Conservation (phyloP, 1,284 basidiomycete species). For the Athelia sp. region DNA sequence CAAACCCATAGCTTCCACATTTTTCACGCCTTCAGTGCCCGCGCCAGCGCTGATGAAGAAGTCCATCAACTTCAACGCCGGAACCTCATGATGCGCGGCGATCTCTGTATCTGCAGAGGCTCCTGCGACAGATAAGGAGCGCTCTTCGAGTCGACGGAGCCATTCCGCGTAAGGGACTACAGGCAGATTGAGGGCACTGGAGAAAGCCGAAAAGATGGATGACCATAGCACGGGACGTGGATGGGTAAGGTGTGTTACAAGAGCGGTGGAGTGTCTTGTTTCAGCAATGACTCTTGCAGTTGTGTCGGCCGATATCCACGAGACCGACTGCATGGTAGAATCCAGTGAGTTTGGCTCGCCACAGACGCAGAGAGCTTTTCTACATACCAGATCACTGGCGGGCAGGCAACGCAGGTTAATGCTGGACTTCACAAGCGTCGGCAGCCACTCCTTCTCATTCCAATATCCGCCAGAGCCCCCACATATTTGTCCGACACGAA, state of each 20-base stretch:
- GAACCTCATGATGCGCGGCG: slow-evolving; percentile 12
- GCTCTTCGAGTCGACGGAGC: slow-evolving; percentile 19
- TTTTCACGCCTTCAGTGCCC: slow-evolving; percentile 1
- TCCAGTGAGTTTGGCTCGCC: neutral
- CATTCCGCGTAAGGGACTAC: slow-evolving; percentile 24
- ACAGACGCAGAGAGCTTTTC: no score
- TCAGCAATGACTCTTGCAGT: slow-evolving; percentile 19
- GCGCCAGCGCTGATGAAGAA: slow-evolving; percentile 17
- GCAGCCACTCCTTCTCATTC: slow-evolving; percentile 25
- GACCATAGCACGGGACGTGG: slow-evolving; percentile 20
- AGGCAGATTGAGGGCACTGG: slow-evolving; percentile 15
- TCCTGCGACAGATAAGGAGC: slow-evolving; percentile 3
- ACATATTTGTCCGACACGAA: slow-evolving; percentile 25
- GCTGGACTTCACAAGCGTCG: slow-evolving; percentile 21
- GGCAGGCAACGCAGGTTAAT: slow-evolving; percentile 20
- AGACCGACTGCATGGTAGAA: slow-evolving; percentile 11
- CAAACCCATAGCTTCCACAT: slow-evolving; percentile 14
- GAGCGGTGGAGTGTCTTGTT: slow-evolving; percentile 7
- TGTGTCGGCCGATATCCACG: slow-evolving; percentile 21
- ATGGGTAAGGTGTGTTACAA: slow-evolving; percentile 21
- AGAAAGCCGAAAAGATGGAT: slow-evolving; percentile 13
- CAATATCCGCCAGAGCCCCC: slow-evolving; percentile 22
- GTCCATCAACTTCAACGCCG: slow-evolving; percentile 23
- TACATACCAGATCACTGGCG: slow-evolving; percentile 4
- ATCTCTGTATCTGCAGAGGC: neutral